Evolutionary conservation across 2,329 filamentous ascomycete species (phyloP), one percentile per base, ranked within the genome.

Genomic region (Sclerotinia spermophila): DNA sequence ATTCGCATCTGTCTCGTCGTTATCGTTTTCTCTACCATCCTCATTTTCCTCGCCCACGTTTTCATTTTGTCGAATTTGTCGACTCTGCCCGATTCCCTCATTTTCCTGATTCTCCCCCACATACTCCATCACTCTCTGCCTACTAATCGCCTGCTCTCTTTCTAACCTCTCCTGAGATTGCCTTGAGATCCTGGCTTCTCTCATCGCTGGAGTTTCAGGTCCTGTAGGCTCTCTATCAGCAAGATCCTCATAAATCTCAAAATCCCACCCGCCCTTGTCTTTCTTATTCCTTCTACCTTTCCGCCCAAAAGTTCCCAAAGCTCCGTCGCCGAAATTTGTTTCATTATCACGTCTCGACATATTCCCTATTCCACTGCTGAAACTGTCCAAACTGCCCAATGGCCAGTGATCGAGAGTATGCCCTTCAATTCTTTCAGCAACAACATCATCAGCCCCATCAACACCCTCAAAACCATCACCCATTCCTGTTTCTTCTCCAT

Each of bases 81-180:
- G 30, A 33, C 30, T 21, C 19, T 0, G 3, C 8, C 19, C 21
- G 11, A n/a, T 4, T 24, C 21, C 55, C 4, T 15, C 55, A 38
- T 58, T 38, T 3, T 38, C 33, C 13, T 15, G 19, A 15, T 35
- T 24, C 33, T 35, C 30, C 21, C 55, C 55, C 55, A 13, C 21
- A 58, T 15, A 3, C 1, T 7, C 30, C 10, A 19, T 35, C 19
- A 1, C 30, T 21, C 10, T 21, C 55, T 2, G 5, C 21, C 19
- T 3, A 13, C 7, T 19, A n/a, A 1, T 3, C 3, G 0, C 2
- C 30, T 0, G n/a, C n/a, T 27, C 55, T 1, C 2, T 58, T 7
- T 15, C 55, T 11, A 5, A 58, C 0, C 5, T 35, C 2, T 35
- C 5, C 55, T 30, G 24, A 21, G 33, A 6, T 19, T 3, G 19